phyloP scores from a whole-genome alignment of 257 asterid species.

The Primulina huaijiensis region DNA sequence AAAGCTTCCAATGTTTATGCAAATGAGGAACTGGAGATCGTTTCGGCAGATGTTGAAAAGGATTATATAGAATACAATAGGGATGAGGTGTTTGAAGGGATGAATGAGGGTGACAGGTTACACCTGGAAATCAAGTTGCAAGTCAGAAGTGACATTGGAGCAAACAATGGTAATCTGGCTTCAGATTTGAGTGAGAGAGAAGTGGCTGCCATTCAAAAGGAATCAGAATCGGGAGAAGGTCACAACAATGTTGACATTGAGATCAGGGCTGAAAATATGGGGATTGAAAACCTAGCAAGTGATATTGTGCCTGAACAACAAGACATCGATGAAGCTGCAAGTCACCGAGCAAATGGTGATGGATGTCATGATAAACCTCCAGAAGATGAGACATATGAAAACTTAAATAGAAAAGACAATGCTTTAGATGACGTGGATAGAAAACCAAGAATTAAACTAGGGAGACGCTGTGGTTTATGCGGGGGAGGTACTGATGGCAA shows the following conservation, averaged over 20 bases:
- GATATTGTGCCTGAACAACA: conserved; percentile 30
- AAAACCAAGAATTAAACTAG: conserved; percentile 62
- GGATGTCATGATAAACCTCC: conserved; percentile 37
- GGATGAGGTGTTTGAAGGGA: conserved; percentile 35
- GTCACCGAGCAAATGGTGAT: conserved; percentile 32
- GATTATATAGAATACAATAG: conserved; percentile 36
- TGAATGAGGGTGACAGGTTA: conserved; percentile 39
- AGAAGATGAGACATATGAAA: conserved; percentile 36
- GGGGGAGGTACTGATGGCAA: conserved; percentile 93
- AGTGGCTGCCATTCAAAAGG: conserved; percentile 33
- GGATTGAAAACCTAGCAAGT: conserved; percentile 31
- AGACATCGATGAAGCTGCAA: conserved; percentile 33
- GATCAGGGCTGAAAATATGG: conserved; percentile 33
- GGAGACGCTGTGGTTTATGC: conserved; percentile 93
- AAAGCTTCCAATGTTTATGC: conserved; percentile 44
- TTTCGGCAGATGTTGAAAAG: conserved; percentile 35
- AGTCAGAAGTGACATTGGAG: conserved; percentile 28
- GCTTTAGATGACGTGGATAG: conserved; percentile 33
- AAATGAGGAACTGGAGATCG: conserved; percentile 41
- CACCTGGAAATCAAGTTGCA: conserved; percentile 27
- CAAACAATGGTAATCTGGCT: conserved; percentile 35
- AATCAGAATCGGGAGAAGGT: conserved; percentile 38
- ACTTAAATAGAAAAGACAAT: conserved; percentile 28
- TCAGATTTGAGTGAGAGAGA: conserved; percentile 31
- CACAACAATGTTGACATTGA: conserved; percentile 34